phyloP scores from a whole-genome alignment of 495 filamentous ascomycete species.

The Tetracladium marchalianum region DNA sequence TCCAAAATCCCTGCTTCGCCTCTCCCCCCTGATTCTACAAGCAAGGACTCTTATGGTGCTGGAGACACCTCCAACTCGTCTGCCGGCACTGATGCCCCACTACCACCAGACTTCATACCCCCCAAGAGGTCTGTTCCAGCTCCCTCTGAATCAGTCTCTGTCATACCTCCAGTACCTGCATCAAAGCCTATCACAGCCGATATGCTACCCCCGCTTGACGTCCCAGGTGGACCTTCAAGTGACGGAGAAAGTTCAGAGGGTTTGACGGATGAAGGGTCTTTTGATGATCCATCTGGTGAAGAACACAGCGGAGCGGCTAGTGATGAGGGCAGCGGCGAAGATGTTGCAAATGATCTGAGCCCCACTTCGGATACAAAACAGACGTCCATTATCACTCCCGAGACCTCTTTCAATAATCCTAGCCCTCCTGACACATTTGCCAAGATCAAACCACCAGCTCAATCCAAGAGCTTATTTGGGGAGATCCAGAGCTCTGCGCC shows the following conservation, averaged over 20 bases:
- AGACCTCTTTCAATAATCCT: slow-evolving; percentile 47
- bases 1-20: slow-evolving; percentile 39
- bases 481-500: slow-evolving; percentile 40
- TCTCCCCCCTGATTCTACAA: slow-evolving; percentile 69
- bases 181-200: slow-evolving; percentile 30
- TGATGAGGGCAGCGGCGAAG: slow-evolving; percentile 50
- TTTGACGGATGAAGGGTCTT: slow-evolving; percentile 24
- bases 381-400: slow-evolving; percentile 50
- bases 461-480: slow-evolving; percentile 48
- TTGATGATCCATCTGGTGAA: slow-evolving; percentile 32
- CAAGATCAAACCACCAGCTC: slow-evolving; percentile 15
- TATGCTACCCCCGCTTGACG: slow-evolving; percentile 18
- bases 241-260: slow-evolving; percentile 25
- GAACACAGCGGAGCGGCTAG: slow-evolving; percentile 33
- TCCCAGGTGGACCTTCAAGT: slow-evolving; percentile 22
- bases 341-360: slow-evolving; percentile 59
- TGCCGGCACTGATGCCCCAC: slow-evolving; percentile 35
- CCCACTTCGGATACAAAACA: slow-evolving; percentile 33
- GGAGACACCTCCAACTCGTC: slow-evolving; percentile 58
- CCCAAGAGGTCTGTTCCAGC: background rate
- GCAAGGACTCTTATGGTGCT: slow-evolving; percentile 51
- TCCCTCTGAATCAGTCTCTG: slow-evolving; percentile 17
- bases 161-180: slow-evolving; percentile 10
- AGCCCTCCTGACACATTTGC: slow-evolving; percentile 4
- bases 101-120: slow-evolving; percentile 50